Percentiles rank a stretch among this genome's conserved stretches.
Conservation (phyloP, 2,329 filamentous ascomycete genomes). For the Penicillium sp. region DNA sequence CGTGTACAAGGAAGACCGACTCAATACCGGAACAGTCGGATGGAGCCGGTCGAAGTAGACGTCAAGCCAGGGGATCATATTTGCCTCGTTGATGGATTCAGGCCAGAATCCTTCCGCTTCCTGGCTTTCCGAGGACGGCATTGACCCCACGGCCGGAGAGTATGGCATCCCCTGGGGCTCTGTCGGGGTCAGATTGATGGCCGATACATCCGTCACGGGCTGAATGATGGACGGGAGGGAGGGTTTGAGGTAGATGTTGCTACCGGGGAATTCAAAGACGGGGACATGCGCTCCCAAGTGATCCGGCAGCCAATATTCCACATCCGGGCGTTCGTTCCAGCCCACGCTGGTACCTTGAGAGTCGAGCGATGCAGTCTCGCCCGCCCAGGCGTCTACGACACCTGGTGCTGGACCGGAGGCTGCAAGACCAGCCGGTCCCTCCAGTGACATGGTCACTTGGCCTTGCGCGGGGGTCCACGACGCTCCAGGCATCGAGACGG, state of each 20-base stretch:
- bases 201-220: conserved; percentile 20
- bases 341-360: conserved; percentile 23
- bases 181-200: conserved; percentile 22
- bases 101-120: conserved; percentile 39
- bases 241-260: conserved; percentile 37
- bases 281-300: conserved; percentile 36
- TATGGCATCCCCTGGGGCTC: conserved; percentile 22
- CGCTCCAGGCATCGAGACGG: conserved; percentile 22
- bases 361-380: conserved; percentile 24
- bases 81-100: conserved; percentile 41
- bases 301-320: conserved; percentile 40
- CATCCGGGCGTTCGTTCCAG: conserved; percentile 34
- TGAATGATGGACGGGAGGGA: conserved; percentile 39
- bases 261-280: conserved; percentile 37
- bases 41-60: conserved; percentile 49
- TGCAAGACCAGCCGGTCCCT: conserved; percentile 21
- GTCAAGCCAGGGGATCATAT: conserved; percentile 45
- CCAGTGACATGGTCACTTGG: conserved; percentile 24
- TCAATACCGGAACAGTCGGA: conserved; percentile 46
- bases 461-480: conserved; percentile 24
- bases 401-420: conserved; percentile 18
- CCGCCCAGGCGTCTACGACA: conserved; percentile 27
- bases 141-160: conserved; percentile 21
- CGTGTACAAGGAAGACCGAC: conserved; percentile 44
- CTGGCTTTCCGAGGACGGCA: conserved; percentile 23